Base-by-base conservation (phyloP, 1,139 yeast genomes). In the Taphrina confusa region DNA sequence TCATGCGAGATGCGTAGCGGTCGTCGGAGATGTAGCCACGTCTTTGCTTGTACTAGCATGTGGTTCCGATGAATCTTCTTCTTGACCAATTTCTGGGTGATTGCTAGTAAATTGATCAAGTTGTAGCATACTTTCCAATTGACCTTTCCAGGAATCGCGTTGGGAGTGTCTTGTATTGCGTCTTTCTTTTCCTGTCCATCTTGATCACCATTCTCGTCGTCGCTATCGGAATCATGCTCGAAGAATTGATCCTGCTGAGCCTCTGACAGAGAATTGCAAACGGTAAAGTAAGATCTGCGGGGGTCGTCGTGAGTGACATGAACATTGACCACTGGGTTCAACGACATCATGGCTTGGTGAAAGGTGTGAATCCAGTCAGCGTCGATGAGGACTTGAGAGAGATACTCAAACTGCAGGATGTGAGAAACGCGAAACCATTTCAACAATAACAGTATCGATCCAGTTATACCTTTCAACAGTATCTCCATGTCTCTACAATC, bases 381-480 rank as follows among this genome's bases (percentile, higher is more conserved):
- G 70, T 94, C 98, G 71, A 86, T 87, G 37, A 92, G 70, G 25
- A 92, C 70, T 0, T 89, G 80, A 1, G 85, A 73, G 12, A 92
- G 74, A 68, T 85, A 87, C 70, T 90, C 95, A 69, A 80, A 83
- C 70, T 91, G 91, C 66, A 90, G 72, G 1, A 89, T 75, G 71
- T 92, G 96, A 57, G 83, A 85, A 11, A 79, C 72, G 68, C 86
- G 87, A 70, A 89, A 85, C 97, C 97, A 92, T 66, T 79, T 79
- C 33, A 85, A 71, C 28, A 92, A 70, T 18, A 81, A 67, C 4
- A 75, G 67, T 0, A 89, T 62, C 0, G 83, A 78, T 1, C 81
- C 80, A 0, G 85, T 76, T 2, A 85, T 78, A 1, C 86, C 82
- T 66, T 85, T 87, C 60, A 86, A 69, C 0, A 85, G 76, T 1